phyloP scores from a whole-genome alignment of 768 basidiomycete genomes.

The Leccinum ochraceum region DNA sequence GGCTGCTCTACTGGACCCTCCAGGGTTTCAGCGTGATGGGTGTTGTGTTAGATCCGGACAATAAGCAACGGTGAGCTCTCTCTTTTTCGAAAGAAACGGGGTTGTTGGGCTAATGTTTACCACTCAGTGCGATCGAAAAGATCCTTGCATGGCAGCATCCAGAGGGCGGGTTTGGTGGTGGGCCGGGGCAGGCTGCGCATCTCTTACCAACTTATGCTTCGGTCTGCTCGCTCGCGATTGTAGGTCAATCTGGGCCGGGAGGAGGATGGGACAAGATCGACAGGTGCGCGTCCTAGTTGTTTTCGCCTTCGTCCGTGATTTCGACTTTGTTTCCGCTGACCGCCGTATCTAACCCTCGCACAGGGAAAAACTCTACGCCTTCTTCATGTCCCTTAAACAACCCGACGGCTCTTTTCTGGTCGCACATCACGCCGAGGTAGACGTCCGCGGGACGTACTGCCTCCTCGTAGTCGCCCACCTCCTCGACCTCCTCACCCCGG shows the following conservation, averaged over 20 bases:
- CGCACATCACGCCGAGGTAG: constrained; percentile 84
- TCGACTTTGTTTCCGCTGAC: not conserved
- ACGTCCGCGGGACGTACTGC: constrained; percentile 96
- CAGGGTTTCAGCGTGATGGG: constrained; percentile 83
- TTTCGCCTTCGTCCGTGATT: not conserved
- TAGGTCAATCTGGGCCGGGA: constrained; percentile 66
- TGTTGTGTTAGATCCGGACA: constrained; percentile 73
- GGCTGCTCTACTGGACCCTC: constrained; percentile 92
- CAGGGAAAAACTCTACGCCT: constrained; percentile 74
- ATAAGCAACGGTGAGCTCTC: constrained; percentile 62
- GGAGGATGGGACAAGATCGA: constrained; percentile 90
- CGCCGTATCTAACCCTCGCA: not conserved
- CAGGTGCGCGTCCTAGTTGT: constrained; percentile 46
- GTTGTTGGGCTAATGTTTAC: not conserved
- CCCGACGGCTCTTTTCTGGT: constrained; percentile 94
- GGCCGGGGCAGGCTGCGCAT: constrained; percentile 86
- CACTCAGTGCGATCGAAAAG: constrained; percentile 71
- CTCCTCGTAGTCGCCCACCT: constrained; percentile 81
- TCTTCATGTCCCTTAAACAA: constrained; percentile 91
- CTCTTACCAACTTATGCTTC: constrained; percentile 89
- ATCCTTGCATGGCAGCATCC: constrained; percentile 82
- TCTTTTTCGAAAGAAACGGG: not conserved
- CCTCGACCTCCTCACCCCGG: constrained; percentile 86
- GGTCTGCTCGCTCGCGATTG: constrained; percentile 81
- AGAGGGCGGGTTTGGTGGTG: constrained; percentile 89